phyloP scores from a whole-genome alignment of 345 rosid genomes.

The Corymbia maculata region DNA sequence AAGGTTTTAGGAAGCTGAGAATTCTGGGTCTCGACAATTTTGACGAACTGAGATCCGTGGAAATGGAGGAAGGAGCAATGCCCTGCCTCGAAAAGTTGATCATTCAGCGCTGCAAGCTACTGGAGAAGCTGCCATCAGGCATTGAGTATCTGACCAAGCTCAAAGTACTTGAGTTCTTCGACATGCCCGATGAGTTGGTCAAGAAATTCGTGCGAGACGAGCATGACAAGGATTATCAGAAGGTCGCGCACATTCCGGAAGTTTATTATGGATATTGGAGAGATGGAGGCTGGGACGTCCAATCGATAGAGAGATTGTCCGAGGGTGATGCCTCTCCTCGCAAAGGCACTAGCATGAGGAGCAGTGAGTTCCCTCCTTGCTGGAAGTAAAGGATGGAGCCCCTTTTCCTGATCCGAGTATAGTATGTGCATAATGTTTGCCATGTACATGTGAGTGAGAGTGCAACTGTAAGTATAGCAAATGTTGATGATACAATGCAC shows the following conservation, averaged over 20 bases:
- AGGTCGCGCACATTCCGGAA: slow-evolving; percentile 16
- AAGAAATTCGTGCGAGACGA: slow-evolving; percentile 2
- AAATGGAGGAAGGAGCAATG: slow-evolving; percentile 18
- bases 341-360: neutral
- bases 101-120: slow-evolving; percentile 13
- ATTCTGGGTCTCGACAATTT: slow-evolving; percentile 18
- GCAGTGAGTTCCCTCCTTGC: slow-evolving; percentile 5
- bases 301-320: neutral
- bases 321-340: neutral
- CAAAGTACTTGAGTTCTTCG: slow-evolving; percentile 18
- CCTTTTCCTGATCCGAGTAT: neutral
- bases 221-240: slow-evolving; percentile 6
- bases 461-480: neutral
- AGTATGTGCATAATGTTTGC: neutral
- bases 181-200: slow-evolving; percentile 23
- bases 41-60: slow-evolving; percentile 8
- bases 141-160: slow-evolving; percentile 18
- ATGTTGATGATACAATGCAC: neutral
- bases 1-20: slow-evolving; percentile 20
- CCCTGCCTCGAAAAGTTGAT: slow-evolving; percentile 16
- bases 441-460: neutral
- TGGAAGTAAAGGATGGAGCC: slow-evolving; percentile 3
- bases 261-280: slow-evolving; percentile 19
- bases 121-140: slow-evolving; percentile 16
- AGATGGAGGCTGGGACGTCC: slow-evolving; percentile 22